Conservation (phyloP, 2,329 filamentous ascomycete species). For the Rutstroemia sp. region DNA sequence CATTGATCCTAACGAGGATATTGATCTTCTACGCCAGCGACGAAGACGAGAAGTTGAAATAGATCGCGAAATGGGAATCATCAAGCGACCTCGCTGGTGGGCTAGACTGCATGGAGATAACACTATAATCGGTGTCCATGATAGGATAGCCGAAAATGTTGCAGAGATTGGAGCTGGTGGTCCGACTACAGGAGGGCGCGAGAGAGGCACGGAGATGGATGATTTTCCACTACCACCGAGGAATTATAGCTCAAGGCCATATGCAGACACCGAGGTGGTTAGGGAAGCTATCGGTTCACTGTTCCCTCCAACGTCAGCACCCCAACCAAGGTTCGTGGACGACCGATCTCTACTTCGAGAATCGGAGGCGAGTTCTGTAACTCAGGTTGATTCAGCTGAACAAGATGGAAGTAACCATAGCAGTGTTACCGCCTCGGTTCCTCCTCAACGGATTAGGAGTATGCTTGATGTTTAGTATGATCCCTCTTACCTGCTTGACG, state of each 20-base stretch:
- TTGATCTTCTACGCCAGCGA: constrained; percentile 56
- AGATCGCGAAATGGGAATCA: constrained; percentile 54
- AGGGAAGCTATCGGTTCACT: constrained; percentile 13
- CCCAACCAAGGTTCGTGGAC: constrained; percentile 13
- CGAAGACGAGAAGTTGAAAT: constrained; percentile 45
- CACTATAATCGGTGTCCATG: constrained; percentile 23
- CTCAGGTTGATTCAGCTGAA: neutral
- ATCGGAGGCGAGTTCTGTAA: constrained; percentile 5
- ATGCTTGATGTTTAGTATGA: constrained; percentile 34
- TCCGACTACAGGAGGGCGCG: constrained; percentile 25
- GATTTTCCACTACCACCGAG: constrained; percentile 19
- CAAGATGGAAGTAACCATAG: constrained; percentile 20
- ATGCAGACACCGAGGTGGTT: constrained; percentile 41
- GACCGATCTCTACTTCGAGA: constrained; percentile 5
- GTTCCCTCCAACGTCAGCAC: constrained; percentile 10
- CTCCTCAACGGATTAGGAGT: constrained; percentile 31
- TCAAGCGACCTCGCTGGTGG: constrained; percentile 62
- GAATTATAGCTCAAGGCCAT: constrained; percentile 25
- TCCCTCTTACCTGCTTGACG: too few relatives aligned
- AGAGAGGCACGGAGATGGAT: constrained; percentile 32
- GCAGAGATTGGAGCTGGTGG: constrained; percentile 30
- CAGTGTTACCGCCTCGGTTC: constrained; percentile 21
- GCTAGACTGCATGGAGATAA: constrained; percentile 31
- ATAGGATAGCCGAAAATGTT: constrained; percentile 29
- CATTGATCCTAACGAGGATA: constrained; percentile 63